phyloP scores from a whole-genome alignment of 768 basidiomycete species.

The Naganishia friedmannii region DNA sequence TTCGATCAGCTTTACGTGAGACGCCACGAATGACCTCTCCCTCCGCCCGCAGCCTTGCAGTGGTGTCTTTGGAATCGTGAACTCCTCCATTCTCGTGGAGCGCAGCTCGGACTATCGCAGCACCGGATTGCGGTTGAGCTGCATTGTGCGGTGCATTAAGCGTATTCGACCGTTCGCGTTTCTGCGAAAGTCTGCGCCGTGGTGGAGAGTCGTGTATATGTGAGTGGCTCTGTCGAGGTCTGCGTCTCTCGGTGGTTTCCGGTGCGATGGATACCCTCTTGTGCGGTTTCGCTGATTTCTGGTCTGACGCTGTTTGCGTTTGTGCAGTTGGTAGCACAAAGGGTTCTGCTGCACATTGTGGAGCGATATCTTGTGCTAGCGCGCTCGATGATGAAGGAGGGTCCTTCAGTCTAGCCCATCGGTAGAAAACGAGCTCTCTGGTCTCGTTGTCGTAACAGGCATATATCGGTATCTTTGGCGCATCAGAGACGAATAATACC shows the following conservation, averaged over 20 bases:
- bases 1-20: constrained; percentile 14
- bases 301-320: not conserved
- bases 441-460: constrained; percentile 33
- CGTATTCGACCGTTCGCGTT: constrained; percentile 12
- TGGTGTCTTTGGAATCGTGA: constrained; percentile 1
- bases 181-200: not conserved
- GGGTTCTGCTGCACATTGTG: not conserved
- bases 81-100: not conserved
- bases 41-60: constrained; percentile 18
- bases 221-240: not conserved
- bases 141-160: not conserved
- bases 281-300: constrained; percentile 7
- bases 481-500: constrained; percentile 25
- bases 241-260: not conserved
- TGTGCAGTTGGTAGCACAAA: too few relatives aligned
- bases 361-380: not conserved
- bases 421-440: constrained; percentile 42
- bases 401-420: constrained; percentile 29
- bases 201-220: not conserved
- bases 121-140: constrained; percentile 13
- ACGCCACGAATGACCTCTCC: constrained; percentile 24
- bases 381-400: not conserved
- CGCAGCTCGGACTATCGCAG: constrained; percentile 15
- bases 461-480: not conserved
- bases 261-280: constrained; percentile 16